These are phyloP conservation scores for Leccinum longicurvipes DNA, from an alignment of 768 basidiomycete genomes.

Conservation along the genomic window DNA sequence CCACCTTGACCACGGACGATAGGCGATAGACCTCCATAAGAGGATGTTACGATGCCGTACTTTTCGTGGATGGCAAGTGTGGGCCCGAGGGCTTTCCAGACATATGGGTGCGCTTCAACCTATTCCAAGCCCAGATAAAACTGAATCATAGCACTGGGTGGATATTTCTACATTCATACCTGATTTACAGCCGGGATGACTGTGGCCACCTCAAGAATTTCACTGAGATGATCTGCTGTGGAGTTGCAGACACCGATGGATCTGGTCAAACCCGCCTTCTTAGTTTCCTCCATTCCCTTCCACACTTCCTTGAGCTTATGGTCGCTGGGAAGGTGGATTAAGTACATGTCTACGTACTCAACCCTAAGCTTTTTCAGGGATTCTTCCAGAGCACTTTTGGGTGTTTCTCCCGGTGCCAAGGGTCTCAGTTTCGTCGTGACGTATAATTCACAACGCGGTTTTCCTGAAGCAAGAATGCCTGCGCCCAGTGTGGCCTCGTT, in stretches of 20 bases:
- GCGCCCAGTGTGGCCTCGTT: slow-evolving; percentile 55
- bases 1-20: slow-evolving; percentile 35
- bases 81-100: slow-evolving; percentile 40
- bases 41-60: slow-evolving; percentile 38
- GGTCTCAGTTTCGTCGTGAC: slow-evolving; percentile 55
- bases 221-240: slow-evolving; percentile 38
- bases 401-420: slow-evolving; percentile 39
- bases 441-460: slow-evolving; percentile 52
- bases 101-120: slow-evolving; percentile 56
- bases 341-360: slow-evolving; percentile 59
- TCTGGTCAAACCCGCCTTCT: slow-evolving; percentile 39
- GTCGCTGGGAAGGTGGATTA: slow-evolving; percentile 49
- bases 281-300: slow-evolving; percentile 58
- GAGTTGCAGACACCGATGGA: slow-evolving; percentile 59
- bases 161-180: slow-evolving; percentile 25
- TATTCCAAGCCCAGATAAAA: slow-evolving; percentile 14
- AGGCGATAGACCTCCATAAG: slow-evolving; percentile 41
- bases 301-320: slow-evolving; percentile 50
- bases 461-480: slow-evolving; percentile 49
- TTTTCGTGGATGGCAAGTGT: slow-evolving; percentile 33
- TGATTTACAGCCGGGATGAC: slow-evolving; percentile 53
- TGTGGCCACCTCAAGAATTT: slow-evolving; percentile 42
- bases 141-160: background rate
- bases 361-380: slow-evolving; percentile 54
- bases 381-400: slow-evolving; percentile 46